Conservation (phyloP, 495 filamentous ascomycete species). For the Pyrenula aspistea region DNA sequence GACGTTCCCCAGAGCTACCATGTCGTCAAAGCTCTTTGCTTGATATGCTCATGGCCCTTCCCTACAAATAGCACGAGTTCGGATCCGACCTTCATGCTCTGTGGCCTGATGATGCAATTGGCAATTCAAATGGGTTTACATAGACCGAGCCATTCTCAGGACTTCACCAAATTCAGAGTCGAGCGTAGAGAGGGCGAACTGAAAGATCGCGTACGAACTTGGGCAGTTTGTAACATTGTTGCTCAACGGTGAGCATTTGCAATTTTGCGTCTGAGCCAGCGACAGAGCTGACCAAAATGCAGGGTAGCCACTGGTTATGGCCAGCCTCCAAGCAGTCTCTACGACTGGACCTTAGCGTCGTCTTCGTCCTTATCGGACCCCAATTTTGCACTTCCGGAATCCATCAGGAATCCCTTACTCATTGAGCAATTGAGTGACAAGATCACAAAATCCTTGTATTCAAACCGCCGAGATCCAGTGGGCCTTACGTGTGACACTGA, state of each 20-base stretch:
- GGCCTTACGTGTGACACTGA: conserved; percentile 62
- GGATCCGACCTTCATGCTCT: conserved; percentile 83
- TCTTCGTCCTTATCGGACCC: conserved; percentile 44
- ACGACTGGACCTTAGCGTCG: conserved; percentile 71
- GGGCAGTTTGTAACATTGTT: conserved; percentile 88
- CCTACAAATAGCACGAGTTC: conserved; percentile 75
- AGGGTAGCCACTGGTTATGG: conserved; percentile 84
- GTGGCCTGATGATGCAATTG: conserved; percentile 86
- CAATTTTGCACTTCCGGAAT: conserved; percentile 53
- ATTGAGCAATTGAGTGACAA: conserved; percentile 80
- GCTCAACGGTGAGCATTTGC: conserved; percentile 50
- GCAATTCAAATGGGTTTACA: conserved; percentile 86
- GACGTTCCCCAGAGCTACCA: conserved; percentile 78
- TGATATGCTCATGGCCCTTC: conserved; percentile 85
- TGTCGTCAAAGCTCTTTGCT: conserved; percentile 81
- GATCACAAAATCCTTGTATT: conserved; percentile 76
- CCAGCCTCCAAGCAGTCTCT: conserved; percentile 77
- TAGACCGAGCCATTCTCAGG: conserved; percentile 77
- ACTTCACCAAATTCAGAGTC: conserved; percentile 74
- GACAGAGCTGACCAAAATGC: conserved; percentile 10
- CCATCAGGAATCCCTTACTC: conserved; percentile 55
- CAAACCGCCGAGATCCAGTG: conserved; percentile 61
- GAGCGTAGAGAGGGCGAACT: conserved; percentile 78
- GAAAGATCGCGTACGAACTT: conserved; percentile 74
- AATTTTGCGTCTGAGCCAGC: neutral